A percentile compares a stretch with the other conserved stretches of the same genome.
These are phyloP conservation scores for Plectranthus barbatus DNA, from an alignment of 257 asterid species.

Conservation along the genomic window DNA sequence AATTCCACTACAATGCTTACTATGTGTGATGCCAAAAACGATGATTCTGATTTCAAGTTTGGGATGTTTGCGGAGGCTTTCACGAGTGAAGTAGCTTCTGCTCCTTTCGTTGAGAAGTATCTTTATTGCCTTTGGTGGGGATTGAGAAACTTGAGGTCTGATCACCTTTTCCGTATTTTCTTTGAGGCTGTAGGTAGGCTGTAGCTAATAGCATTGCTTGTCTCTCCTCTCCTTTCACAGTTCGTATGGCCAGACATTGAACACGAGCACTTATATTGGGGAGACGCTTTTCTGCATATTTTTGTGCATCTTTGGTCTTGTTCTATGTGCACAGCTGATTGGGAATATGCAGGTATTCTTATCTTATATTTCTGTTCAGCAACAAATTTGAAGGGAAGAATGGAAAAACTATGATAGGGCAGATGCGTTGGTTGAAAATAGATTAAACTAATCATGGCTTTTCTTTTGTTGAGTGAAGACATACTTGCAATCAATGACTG, in stretches of 20 bases:
- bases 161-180: not conserved
- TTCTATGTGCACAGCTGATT: slow-evolving; percentile 78
- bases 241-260: slow-evolving; percentile 84
- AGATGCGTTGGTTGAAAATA: not conserved
- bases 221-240: slow-evolving; percentile 35
- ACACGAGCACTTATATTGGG: slow-evolving; percentile 82
- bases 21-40: slow-evolving; percentile 64
- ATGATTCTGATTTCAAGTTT: slow-evolving; percentile 73
- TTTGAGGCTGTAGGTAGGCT: too few species aligned
- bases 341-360: slow-evolving; percentile 86
- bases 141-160: slow-evolving; percentile 81
- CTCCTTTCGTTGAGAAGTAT: slow-evolving; percentile 62
- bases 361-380: not conserved
- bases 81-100: slow-evolving; percentile 66
- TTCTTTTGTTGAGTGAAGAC: slow-evolving; percentile 38
- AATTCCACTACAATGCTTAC: slow-evolving; percentile 44
- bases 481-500: slow-evolving; percentile 82
- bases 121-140: slow-evolving; percentile 99
- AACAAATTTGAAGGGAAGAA: too few species aligned
- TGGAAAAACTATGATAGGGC: too few species aligned
- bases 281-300: slow-evolving; percentile 70
- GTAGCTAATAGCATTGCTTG: not conserved
- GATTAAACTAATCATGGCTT: not conserved
- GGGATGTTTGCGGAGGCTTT: slow-evolving; percentile 97
- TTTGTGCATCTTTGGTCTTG: slow-evolving; percentile 66